phyloP scores from a whole-genome alignment of 257 asterid genomes.

The Thymus mandschuricus region DNA sequence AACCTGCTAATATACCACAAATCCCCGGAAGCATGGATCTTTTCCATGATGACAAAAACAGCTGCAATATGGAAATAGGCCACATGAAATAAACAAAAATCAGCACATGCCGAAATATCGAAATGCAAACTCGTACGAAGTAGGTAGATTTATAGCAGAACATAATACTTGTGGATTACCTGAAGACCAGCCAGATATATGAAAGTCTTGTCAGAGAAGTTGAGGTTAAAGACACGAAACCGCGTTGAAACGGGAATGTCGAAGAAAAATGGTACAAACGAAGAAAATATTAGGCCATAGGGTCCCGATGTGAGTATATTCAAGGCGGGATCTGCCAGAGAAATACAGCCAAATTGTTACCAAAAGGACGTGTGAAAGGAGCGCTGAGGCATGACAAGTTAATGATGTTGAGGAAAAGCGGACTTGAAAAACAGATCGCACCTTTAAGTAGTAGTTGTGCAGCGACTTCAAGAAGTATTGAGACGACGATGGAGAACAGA shows the following conservation, averaged over 20 bases:
- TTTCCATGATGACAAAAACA: conserved; percentile 95
- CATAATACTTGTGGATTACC: conserved; percentile 46
- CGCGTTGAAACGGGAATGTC: conserved; percentile 95
- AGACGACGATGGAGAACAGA: conserved; percentile 65
- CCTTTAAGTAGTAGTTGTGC: conserved; percentile 74
- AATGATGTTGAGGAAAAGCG: background rate
- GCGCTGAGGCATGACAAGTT: conserved; percentile 15
- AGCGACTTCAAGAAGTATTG: conserved; percentile 69
- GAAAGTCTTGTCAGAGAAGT: conserved; percentile 95
- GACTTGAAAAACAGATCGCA: conserved; percentile 32
- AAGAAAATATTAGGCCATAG: conserved; percentile 82
- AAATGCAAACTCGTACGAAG: conserved; percentile 9
- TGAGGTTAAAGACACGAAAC: conserved; percentile 71
- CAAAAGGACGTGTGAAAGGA: conserved; percentile 21
- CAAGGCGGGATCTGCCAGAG: conserved; percentile 77
- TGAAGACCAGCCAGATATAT: conserved; percentile 98
- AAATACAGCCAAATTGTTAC: conserved; percentile 36
- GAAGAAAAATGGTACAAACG: conserved; percentile 90
- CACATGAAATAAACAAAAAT: conserved; percentile 16
- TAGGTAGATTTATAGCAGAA: conserved; percentile 5
- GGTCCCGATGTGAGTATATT: conserved; percentile 88
- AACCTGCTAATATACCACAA: conserved; percentile 97
- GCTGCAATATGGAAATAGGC: conserved; percentile 55
- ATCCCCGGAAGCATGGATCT: conserved; percentile 93
- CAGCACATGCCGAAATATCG: conserved; percentile 15